phyloP scores from a whole-genome alignment of 1,284 basidiomycete genomes.

The Microbotryum scabiosae region DNA sequence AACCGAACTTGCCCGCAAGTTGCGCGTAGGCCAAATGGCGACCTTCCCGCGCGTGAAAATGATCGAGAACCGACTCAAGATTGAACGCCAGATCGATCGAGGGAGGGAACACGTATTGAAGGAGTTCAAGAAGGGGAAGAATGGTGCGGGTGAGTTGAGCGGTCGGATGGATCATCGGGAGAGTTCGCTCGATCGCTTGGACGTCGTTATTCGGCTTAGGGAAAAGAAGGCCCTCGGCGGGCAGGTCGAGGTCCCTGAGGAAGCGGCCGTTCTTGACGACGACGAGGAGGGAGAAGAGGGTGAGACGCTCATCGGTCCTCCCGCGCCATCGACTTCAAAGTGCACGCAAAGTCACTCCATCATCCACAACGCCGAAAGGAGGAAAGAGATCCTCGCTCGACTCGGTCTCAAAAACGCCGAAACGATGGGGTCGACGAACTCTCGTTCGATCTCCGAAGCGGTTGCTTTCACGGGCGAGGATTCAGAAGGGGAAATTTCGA shows the following conservation, averaged over 20 bases:
- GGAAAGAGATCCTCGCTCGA: constrained; percentile 12
- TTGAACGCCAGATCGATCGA: constrained; percentile 71
- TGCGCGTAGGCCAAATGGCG: constrained; percentile 76
- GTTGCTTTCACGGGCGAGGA: not conserved
- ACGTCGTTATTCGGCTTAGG: constrained; percentile 1
- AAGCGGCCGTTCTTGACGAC: not conserved
- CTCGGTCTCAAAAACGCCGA: constrained; percentile 8
- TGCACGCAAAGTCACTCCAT: not conserved
- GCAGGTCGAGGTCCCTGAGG: not conserved
- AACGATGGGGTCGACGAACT: not conserved
- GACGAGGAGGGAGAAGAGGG: not conserved
- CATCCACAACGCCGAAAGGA: constrained; percentile 1
- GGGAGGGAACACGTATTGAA: constrained; percentile 54
- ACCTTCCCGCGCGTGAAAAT: constrained; percentile 95
- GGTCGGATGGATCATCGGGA: not conserved
- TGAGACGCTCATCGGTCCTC: not conserved
- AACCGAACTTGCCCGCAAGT: constrained; percentile 68
- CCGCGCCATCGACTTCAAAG: not conserved
- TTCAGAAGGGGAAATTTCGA: not conserved
- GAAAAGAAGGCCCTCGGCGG: not conserved
- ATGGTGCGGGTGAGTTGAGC: not conserved
- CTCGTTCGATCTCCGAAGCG: not conserved
- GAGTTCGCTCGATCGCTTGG: not conserved
- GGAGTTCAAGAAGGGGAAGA: not conserved
- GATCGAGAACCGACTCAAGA: constrained; percentile 67